Base-by-base conservation (phyloP, 257 asterid genomes). In the Cinchona pubescens region DNA sequence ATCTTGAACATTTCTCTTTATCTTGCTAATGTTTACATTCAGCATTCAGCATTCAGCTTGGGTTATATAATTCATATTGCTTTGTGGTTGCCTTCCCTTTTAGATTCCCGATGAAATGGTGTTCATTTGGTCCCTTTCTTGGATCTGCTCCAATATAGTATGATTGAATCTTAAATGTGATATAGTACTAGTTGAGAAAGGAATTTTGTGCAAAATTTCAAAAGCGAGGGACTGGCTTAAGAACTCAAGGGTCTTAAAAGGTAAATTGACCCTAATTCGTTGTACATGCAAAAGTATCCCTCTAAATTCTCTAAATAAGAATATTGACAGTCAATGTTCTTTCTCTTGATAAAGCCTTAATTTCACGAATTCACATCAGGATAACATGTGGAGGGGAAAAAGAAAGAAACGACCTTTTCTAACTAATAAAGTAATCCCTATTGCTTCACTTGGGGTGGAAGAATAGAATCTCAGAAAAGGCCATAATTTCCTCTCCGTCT, bases 361-460 rank as follows among this genome's bases (percentile, higher is more conserved):
- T 13, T 3, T 46, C 1, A 46, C 1, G 18, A n/a, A n/a, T n/a
- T n/a, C n/a, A n/a, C n/a, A n/a, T 46, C 53, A 46, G 16, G 18
- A 16, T 46, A 46, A 46, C 53, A 11, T 16, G n/a, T n/a, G n/a
- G n/a, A n/a, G n/a, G n/a, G n/a, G 1, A 43, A 51, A 48, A 46
- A 46, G 11, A 35, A 70, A 48, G 72, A 19, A 74, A 68, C 38
- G 73, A 53, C 27, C 37, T 14, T 49, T 25, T 63, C 32, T 60
- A 35, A 19, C n/a, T n/a, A 32, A 18, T 60, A 21, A 56, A 65
- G 66, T 58, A 19, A 19, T 53, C 43, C 53, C 35, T 0, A 6
- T 43, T 68, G 59, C 80, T 68, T 69, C 64, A 43, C 74, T 8
- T 69, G n/a, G 10, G 15, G 64, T 25, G n/a, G n/a, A n/a, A n/a